Conservation (phyloP, 441 rosid species). For the Pelargonium hybrid region DNA sequence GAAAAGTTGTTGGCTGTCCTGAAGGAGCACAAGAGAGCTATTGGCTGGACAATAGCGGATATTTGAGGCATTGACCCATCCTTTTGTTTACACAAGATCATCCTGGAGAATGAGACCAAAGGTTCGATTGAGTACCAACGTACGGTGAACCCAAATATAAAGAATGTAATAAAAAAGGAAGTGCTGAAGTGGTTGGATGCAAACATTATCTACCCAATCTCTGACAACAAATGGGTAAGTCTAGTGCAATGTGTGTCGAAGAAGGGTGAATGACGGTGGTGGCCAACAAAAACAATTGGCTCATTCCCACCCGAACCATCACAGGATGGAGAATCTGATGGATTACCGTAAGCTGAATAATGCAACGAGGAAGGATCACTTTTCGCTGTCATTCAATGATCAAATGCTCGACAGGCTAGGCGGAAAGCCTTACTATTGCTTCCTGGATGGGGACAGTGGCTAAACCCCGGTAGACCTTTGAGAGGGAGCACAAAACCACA, state of each 20-base stretch:
- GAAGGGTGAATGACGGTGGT: neutral
- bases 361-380: neutral
- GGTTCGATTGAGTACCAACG: neutral
- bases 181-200: neutral
- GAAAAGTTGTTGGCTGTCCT: neutral
- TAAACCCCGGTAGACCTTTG: too few species aligned
- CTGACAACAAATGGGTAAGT: too few species aligned
- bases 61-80: neutral
- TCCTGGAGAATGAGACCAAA: neutral
- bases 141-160: neutral
- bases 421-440: neutral
- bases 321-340: neutral
- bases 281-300: neutral
- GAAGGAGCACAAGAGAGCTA: neutral
- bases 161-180: neutral
- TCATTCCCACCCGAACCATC: neutral
- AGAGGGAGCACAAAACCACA: neutral
- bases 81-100: neutral
- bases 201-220: neutral
- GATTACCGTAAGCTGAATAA: neutral
- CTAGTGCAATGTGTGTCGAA: neutral
- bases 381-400: neutral
- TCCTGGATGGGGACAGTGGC: neutral
- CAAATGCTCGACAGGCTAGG: neutral
- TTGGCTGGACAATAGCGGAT: neutral